Percentiles rank a stretch among this genome's conserved stretches.
These are phyloP conservation scores for Candida sp. DNA, from an alignment of 1,139 yeast species.

Conservation along the genomic window DNA sequence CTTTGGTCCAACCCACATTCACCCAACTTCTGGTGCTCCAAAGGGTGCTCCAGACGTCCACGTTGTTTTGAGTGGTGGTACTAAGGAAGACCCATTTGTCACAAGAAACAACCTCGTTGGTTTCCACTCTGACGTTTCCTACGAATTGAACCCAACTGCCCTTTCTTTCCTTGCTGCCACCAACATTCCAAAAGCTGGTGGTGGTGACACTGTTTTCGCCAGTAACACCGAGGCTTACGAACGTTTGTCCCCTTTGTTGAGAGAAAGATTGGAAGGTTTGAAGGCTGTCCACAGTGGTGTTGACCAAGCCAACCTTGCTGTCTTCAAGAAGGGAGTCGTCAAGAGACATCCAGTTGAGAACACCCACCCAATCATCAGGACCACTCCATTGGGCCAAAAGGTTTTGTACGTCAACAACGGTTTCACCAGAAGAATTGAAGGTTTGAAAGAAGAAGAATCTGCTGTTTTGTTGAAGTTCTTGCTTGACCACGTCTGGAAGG, in stretches of 20 bases:
- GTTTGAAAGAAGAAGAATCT: conserved; percentile 68
- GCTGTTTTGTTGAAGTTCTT: conserved; percentile 58
- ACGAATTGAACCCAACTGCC: conserved; percentile 74
- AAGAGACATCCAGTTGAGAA: conserved; percentile 64
- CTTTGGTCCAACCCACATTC: conserved; percentile 73
- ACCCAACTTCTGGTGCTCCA: conserved; percentile 78
- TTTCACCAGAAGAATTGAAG: conserved; percentile 65
- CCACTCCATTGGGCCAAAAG: conserved; percentile 71
- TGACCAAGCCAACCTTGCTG: conserved; percentile 66
- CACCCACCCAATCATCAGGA: conserved; percentile 69
- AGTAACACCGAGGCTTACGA: conserved; percentile 72
- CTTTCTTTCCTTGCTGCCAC: conserved; percentile 63
- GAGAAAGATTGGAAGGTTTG: conserved; percentile 56
- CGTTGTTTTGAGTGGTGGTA: conserved; percentile 56
- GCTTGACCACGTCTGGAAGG: conserved; percentile 49
- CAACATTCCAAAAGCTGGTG: conserved; percentile 69
- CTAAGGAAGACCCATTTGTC: conserved; percentile 35
- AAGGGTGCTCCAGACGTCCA: conserved; percentile 62
- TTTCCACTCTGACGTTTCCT: conserved; percentile 77
- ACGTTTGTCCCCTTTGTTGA: conserved; percentile 64
- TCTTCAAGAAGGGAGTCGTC: conserved; percentile 59
- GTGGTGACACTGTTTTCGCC: conserved; percentile 78
- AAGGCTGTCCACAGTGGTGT: conserved; percentile 70
- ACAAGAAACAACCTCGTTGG: conserved; percentile 35
- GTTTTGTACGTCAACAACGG: conserved; percentile 61